A percentile compares a stretch with the other conserved stretches of the same genome.
These are phyloP conservation scores for Eimeria maxima DNA, from an alignment of 169 alveolate genomes.

Conservation along the genomic window DNA sequence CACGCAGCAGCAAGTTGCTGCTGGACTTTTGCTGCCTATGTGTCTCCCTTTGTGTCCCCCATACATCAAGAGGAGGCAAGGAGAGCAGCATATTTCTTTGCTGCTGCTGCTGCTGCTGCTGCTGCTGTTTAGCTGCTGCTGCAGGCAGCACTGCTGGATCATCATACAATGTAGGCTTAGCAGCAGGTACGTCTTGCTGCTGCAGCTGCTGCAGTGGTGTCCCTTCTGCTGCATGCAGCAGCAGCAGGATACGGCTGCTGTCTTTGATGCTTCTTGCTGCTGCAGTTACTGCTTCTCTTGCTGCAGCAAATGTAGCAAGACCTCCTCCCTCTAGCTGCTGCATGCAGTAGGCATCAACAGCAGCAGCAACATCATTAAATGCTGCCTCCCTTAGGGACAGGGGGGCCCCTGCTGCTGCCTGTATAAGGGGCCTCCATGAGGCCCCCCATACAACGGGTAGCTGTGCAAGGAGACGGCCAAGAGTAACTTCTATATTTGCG, in stretches of 20 bases:
- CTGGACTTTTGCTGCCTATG: background rate
- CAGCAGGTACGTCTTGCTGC: background rate
- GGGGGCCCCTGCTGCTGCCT: background rate
- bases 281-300: background rate
- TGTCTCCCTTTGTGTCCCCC: background rate
- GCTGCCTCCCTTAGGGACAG: background rate
- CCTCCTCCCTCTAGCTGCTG: slow-evolving; percentile 12
- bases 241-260: background rate
- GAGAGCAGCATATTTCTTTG: background rate
- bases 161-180: background rate
- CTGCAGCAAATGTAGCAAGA: background rate
- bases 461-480: background rate
- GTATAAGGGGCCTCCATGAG: background rate
- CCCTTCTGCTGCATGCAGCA: background rate
- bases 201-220: background rate
- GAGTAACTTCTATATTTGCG: background rate
- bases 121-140: background rate
- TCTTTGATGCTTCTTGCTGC: background rate
- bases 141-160: background rate
- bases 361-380: background rate
- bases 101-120: slow-evolving; percentile 36
- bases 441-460: background rate
- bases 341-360: background rate
- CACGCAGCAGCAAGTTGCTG: background rate
- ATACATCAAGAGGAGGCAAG: background rate